Conservation (phyloP, 1,284 basidiomycete genomes). For the Veloboletus limbatus region DNA sequence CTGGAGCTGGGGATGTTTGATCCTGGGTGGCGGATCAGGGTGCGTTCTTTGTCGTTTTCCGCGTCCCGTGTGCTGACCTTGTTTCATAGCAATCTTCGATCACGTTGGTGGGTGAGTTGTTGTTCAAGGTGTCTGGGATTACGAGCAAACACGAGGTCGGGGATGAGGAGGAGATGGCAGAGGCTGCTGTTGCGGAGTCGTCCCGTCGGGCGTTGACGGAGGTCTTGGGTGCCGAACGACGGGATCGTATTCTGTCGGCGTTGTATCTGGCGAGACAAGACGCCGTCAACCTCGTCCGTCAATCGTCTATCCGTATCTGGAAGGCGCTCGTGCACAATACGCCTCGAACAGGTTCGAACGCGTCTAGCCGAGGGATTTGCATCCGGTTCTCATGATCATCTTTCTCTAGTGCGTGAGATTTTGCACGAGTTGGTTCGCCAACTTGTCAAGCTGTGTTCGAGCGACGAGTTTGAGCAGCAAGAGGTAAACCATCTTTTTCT, state of each 20-base stretch:
- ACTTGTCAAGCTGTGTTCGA: slow-evolving; percentile 74
- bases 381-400: background rate
- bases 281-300: slow-evolving; percentile 85
- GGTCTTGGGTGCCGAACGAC: slow-evolving; percentile 84
- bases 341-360: slow-evolving; percentile 65
- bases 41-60: slow-evolving; percentile 39
- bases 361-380: background rate
- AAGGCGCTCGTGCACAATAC: slow-evolving; percentile 95
- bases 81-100: slow-evolving; percentile 81
- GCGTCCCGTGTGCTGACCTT: background rate
- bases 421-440: slow-evolving; percentile 83
- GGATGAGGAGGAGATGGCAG: slow-evolving; percentile 72
- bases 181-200: slow-evolving; percentile 66
- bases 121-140: slow-evolving; percentile 99
- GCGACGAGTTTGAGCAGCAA: slow-evolving; percentile 82
- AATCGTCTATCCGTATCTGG: slow-evolving; percentile 96
- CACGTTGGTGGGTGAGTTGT: slow-evolving; percentile 90
- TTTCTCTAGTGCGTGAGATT: slow-evolving; percentile 80
- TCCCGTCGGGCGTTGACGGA: slow-evolving; percentile 86
- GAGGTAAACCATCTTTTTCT: slow-evolving; percentile 58
- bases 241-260: slow-evolving; percentile 88
- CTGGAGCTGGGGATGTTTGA: slow-evolving; percentile 96
- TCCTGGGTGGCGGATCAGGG: slow-evolving; percentile 90
- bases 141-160: slow-evolving; percentile 87
- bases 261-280: slow-evolving; percentile 96